These are phyloP conservation scores for Penicillium parvum DNA, from an alignment of 495 filamentous ascomycete species.

Conservation along the genomic window DNA sequence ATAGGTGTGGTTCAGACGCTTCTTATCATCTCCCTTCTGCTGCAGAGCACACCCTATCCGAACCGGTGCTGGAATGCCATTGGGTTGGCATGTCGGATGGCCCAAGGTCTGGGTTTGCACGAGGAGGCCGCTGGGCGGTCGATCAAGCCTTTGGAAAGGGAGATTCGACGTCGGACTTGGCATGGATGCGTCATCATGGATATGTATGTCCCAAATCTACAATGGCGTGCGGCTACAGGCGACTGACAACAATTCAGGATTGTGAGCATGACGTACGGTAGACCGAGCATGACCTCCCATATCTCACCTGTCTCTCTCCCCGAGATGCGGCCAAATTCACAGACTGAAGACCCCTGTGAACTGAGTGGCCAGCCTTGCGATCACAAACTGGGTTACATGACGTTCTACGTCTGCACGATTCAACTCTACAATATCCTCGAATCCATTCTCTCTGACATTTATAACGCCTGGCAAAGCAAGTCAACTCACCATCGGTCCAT, in stretches of 20 bases:
- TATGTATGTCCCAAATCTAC: slow-evolving; percentile 25
- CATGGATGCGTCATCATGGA: slow-evolving; percentile 48
- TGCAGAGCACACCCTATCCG: slow-evolving; percentile 45
- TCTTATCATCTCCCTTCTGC: slow-evolving; percentile 37
- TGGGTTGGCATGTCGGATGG: slow-evolving; percentile 44
- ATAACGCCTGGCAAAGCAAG: slow-evolving; percentile 34
- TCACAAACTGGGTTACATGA: slow-evolving; percentile 23
- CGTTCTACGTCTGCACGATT: slow-evolving; percentile 40
- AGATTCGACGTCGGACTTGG: slow-evolving; percentile 45
- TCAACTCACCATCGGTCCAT: slow-evolving; percentile 11
- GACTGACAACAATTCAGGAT: slow-evolving; percentile 23
- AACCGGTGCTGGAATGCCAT: slow-evolving; percentile 45
- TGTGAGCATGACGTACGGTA: slow-evolving; percentile 47
- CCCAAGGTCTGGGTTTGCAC: slow-evolving; percentile 46
- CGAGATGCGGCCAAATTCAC: slow-evolving; percentile 10
- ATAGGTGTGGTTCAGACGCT: slow-evolving; percentile 46
- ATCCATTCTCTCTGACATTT: slow-evolving; percentile 40
- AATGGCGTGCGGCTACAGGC: not conserved
- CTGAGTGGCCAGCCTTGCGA: slow-evolving; percentile 21
- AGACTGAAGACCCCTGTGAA: slow-evolving; percentile 19
- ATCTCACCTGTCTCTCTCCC: slow-evolving; percentile 31
- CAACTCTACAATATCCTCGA: slow-evolving; percentile 41
- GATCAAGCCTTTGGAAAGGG: slow-evolving; percentile 31
- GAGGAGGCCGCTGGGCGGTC: slow-evolving; percentile 23
- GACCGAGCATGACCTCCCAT: slow-evolving; percentile 43